phyloP scores from a whole-genome alignment of 2,329 filamentous ascomycete genomes.

The Graphiopsis chlorocephala region DNA sequence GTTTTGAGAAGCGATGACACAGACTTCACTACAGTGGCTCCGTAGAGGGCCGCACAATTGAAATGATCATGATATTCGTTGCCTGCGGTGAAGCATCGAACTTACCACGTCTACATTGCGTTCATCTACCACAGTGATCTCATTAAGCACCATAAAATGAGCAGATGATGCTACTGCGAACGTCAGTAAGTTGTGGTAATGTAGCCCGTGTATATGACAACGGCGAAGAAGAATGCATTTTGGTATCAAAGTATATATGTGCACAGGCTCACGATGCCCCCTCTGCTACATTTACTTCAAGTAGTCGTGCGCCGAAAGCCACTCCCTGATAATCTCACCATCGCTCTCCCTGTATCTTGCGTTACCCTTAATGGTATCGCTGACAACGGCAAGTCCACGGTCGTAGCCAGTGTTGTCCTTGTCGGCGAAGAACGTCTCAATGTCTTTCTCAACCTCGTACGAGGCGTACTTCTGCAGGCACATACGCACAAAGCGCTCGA shows the following conservation, averaged over 20 bases:
- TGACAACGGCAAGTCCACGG: constrained; percentile 78
- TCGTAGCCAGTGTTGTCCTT: constrained; percentile 87
- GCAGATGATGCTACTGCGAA: neutral
- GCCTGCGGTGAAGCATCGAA: neutral
- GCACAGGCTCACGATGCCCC: neutral
- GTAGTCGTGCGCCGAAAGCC: constrained; percentile 67
- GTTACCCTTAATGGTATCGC: constrained; percentile 80
- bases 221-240: neutral
- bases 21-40: neutral
- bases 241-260: neutral
- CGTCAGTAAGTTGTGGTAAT: neutral
- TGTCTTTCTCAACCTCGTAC: constrained; percentile 66
- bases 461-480: constrained; percentile 77
- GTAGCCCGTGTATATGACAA: neutral
- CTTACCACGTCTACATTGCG: neutral
- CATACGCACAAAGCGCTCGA: constrained; percentile 83
- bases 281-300: constrained; percentile 22
- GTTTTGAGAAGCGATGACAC: neutral
- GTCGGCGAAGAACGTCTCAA: constrained; percentile 76
- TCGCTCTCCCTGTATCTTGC: constrained; percentile 81
- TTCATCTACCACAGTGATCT: neutral
- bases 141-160: neutral
- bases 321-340: constrained; percentile 68
- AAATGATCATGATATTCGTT: neutral
- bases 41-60: neutral